Evolutionary conservation across 805 yeast species (phyloP).

Genomic region (Cephaloascus fragrans): DNA sequence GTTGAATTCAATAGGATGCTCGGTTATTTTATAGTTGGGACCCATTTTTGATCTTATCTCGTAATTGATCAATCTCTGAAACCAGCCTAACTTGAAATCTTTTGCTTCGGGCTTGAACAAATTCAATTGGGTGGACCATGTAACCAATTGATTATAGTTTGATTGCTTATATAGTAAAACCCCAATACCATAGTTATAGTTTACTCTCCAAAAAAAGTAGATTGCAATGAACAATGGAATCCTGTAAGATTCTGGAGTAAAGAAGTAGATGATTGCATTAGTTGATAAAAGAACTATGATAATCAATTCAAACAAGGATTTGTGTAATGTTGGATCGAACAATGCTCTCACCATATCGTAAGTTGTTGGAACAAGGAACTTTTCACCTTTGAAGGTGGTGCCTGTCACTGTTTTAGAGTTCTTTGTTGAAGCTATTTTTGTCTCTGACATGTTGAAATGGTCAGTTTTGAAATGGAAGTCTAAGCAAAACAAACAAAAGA

Average conservation of each 20-base stretch:
- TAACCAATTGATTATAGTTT: conserved; percentile 40
- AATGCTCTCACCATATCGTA: conserved; percentile 79
- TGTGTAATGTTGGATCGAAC: conserved; percentile 65
- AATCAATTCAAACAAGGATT: conserved; percentile 54
- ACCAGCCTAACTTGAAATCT: conserved; percentile 8
- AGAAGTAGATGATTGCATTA: conserved; percentile 21
- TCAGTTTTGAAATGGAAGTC: background rate
- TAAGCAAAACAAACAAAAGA: too few species aligned
- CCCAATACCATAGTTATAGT: conserved; percentile 79
- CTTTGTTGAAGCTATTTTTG: background rate
- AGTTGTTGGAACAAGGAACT: conserved; percentile 49
- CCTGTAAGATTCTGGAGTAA: conserved; percentile 12
- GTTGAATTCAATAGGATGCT: conserved; percentile 62
- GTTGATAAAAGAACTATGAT: conserved; percentile 37
- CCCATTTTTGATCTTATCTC: conserved; percentile 41
- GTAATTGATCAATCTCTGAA: conserved; percentile 31
- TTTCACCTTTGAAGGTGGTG: conserved; percentile 32
- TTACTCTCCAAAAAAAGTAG: conserved; percentile 65
- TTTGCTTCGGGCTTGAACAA: conserved; percentile 25
- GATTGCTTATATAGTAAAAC: conserved; percentile 58
- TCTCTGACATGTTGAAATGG: background rate
- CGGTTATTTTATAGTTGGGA: conserved; percentile 17
- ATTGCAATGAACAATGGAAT: conserved; percentile 36
- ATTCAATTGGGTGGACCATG: conserved; percentile 34
- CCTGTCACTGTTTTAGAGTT: conserved; percentile 16